Conservation (phyloP, 495 filamentous ascomycete species). For the Daldinia caldariorum region DNA sequence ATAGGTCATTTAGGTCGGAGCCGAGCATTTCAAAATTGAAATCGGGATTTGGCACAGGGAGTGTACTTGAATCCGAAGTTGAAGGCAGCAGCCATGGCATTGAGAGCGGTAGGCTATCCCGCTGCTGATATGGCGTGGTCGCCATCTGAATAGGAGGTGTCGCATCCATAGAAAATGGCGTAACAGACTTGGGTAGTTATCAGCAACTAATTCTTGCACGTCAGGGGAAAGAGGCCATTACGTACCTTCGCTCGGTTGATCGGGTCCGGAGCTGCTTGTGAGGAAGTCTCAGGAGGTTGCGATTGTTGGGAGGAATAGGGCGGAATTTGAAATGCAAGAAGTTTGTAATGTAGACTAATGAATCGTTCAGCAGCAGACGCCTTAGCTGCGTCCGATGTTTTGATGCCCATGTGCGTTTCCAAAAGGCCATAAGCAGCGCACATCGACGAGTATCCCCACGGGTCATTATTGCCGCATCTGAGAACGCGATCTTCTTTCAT, state of each 20-base stretch:
- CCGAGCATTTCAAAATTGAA: conserved; percentile 49
- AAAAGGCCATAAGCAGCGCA: conserved; percentile 48
- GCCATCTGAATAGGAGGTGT: conserved; percentile 29
- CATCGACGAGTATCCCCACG: conserved; percentile 51
- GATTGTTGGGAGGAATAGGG: conserved; percentile 39
- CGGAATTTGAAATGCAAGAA: conserved; percentile 56
- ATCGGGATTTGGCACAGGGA: conserved; percentile 43
- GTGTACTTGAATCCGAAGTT: conserved; percentile 28
- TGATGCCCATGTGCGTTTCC: conserved; percentile 50
- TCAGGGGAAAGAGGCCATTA: background rate
- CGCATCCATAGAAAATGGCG: conserved; percentile 32
- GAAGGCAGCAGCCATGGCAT: conserved; percentile 46
- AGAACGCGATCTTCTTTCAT: conserved; percentile 49
- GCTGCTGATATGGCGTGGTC: conserved; percentile 31
- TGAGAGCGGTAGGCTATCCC: conserved; percentile 39
- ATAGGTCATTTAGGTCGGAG: conserved; percentile 47
- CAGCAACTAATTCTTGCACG: background rate
- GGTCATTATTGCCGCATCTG: conserved; percentile 48
- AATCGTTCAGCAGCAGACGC: conserved; percentile 46
- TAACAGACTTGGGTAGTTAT: conserved; percentile 37
- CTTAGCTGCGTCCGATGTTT: conserved; percentile 46
- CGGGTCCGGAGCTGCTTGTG: conserved; percentile 35
- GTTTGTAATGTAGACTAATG: conserved; percentile 48
- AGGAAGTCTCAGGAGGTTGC: conserved; percentile 22
- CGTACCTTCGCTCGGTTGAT: conserved; percentile 37